Evolutionary conservation across 345 rosid genomes (phyloP).

Genomic region (Brassica incana): DNA sequence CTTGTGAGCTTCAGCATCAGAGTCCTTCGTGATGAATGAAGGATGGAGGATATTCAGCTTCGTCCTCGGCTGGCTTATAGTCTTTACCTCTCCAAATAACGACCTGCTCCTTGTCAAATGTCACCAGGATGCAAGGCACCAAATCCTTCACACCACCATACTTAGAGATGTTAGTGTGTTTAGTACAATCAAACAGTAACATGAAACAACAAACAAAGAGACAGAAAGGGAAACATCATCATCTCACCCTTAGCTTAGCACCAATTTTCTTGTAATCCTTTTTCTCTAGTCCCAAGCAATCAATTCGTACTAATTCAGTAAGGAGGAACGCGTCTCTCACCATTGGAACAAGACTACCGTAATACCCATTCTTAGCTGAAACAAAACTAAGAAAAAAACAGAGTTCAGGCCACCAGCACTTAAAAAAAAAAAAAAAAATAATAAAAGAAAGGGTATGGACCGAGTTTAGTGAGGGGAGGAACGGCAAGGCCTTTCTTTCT

Average conservation of each 20-base stretch:
- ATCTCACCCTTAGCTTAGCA: slow-evolving; percentile 78
- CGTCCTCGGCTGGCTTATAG: slow-evolving; percentile 52
- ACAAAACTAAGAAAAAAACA: not conserved
- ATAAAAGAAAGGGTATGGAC: slow-evolving; percentile 38
- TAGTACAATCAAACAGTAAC: not conserved
- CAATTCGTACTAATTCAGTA: slow-evolving; percentile 71
- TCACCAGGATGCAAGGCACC: slow-evolving; percentile 80
- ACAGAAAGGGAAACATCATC: slow-evolving; percentile 2
- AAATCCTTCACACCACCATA: slow-evolving; percentile 52
- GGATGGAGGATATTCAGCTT: not conserved
- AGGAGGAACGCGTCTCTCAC: slow-evolving; percentile 86
- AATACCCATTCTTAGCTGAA: slow-evolving; percentile 92
- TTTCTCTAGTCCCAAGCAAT: slow-evolving; percentile 79
- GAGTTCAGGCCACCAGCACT: not conserved
- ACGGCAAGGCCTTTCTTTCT: slow-evolving; percentile 76
- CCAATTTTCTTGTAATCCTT: slow-evolving; percentile 94
- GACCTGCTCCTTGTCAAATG: slow-evolving; percentile 92
- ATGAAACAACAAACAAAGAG: not conserved
- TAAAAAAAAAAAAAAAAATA: slow-evolving; percentile 1
- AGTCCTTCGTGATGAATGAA: not conserved
- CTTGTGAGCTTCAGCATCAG: not conserved
- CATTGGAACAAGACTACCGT: slow-evolving; percentile 86
- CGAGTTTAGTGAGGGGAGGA: slow-evolving; percentile 77
- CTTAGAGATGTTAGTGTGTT: slow-evolving; percentile 6
- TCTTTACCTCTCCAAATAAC: slow-evolving; percentile 81